phyloP scores from a whole-genome alignment of 2,329 filamentous ascomycete genomes.

The Aspergillus awamori region DNA sequence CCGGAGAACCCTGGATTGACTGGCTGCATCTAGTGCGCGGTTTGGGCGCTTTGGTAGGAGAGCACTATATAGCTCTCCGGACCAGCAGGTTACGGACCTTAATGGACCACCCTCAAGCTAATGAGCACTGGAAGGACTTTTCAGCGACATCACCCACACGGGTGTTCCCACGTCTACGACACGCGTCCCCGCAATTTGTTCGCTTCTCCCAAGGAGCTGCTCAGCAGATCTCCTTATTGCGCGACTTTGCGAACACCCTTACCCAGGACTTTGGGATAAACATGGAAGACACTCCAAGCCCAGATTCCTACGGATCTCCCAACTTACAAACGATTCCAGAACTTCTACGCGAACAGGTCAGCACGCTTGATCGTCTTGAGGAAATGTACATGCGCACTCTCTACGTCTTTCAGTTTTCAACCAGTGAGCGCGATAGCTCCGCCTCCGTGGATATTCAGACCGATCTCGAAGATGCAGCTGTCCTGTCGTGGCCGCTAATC shows the following conservation, averaged over 20 bases:
- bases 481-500: conserved; percentile 20
- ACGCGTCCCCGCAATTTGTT: no score
- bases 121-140: conserved; percentile 1
- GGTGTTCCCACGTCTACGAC: no score
- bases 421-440: conserved; percentile 2
- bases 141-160: not conserved
- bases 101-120: not conserved
- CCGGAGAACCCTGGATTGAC: not conserved
- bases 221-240: no score
- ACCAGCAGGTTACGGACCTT: not conserved
- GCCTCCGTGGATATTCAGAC: conserved; percentile 16
- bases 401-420: conserved; percentile 16
- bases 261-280: no score
- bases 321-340: not conserved
- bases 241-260: no score
- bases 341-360: not conserved
- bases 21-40: conserved; percentile 7
- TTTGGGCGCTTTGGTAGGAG: not conserved
- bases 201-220: no score
- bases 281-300: no score
- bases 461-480: conserved; percentile 24
- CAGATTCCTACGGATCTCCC: not conserved
- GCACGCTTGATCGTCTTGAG: conserved; percentile 3
- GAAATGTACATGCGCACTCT: conserved; percentile 20
- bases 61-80: not conserved